Evolutionary conservation across 164 flowering plant species (phyloP), one percentile per base, ranked within the genome.

Genomic region (Liquidambar formosana): DNA sequence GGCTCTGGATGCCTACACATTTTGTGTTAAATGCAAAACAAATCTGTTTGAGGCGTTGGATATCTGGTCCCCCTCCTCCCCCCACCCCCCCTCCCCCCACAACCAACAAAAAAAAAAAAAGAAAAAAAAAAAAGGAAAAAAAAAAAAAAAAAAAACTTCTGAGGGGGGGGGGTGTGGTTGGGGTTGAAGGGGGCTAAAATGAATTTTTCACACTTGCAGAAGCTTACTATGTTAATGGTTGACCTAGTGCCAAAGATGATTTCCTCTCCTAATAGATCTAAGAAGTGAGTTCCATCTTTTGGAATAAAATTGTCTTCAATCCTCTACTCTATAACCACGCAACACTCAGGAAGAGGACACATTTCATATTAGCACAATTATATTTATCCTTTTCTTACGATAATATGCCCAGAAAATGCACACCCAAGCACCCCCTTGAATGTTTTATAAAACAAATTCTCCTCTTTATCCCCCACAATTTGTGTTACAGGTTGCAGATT

Each of bases 401-500:
- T 15, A 51, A 18, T 18, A 19, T 19, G n/a, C 0, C 54, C 54
- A n/a, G 18, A 19, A 57, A 25, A 4, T 25, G 8, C 33, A 25
- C 18, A 27, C 10, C 27, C 41, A 59, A 59, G 2, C 4, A n/a
- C n/a, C n/a, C n/a, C n/a, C n/a, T n/a, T n/a, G n/a, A n/a, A n/a
- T n/a, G n/a, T n/a, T n/a, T n/a, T n/a, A n/a, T n/a, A n/a, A n/a
- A n/a, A n/a, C n/a, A n/a, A n/a, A n/a, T n/a, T n/a, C n/a, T n/a
- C n/a, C n/a, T n/a, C n/a, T n/a, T 53, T 54, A 54, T 8, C 10
- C 41, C 23, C 10, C 1, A 14, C 23, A 10, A 28, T 56, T 54
- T 70, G 51, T 22, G 12, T 47, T 70, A 57, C 80, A 96, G 98
- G 81, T 96, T 83, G 99, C 99, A 61, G 99, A 92, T 78, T 96